phyloP scores from a whole-genome alignment of 2,329 filamentous ascomycete species.

The Elsinoe arachidis region DNA sequence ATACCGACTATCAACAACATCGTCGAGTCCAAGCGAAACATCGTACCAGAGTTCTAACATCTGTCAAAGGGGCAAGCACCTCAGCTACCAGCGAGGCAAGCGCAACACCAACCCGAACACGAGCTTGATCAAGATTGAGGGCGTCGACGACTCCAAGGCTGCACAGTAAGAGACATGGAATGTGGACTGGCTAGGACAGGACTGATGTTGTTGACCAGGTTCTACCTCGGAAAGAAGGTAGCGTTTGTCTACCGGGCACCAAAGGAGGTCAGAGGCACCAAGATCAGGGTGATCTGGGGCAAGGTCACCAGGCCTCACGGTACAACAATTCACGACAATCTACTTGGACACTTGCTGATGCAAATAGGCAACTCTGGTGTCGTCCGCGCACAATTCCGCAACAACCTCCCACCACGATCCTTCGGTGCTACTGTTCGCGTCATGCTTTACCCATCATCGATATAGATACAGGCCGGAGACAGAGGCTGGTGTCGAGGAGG shows the following conservation, averaged over 20 bases:
- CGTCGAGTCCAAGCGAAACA: not conserved
- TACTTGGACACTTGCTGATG: not conserved
- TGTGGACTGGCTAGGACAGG: not conserved
- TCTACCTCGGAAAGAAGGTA: conserved; percentile 98
- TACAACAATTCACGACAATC: conserved; percentile 36
- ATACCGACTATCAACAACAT: not conserved
- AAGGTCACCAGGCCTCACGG: conserved; percentile 94
- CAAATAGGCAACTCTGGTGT: conserved; percentile 84
- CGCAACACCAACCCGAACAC: conserved; percentile 74
- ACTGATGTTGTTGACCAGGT: conserved; percentile 37
- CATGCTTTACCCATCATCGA: conserved; percentile 35
- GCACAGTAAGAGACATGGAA: conserved; percentile 55
- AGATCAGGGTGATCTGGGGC: conserved; percentile 98
- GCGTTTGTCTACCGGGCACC: conserved; percentile 97
- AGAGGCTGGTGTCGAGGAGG: not conserved
- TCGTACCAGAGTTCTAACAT: conserved; percentile 15
- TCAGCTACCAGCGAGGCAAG: conserved; percentile 95
- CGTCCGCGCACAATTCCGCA: conserved; percentile 93
- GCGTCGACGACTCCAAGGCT: conserved; percentile 81
- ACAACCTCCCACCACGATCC: conserved; percentile 90
- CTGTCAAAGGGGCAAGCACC: conserved; percentile 74
- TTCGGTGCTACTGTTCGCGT: conserved; percentile 58
- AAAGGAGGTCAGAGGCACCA: conserved; percentile 91
- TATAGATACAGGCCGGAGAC: conserved; percentile 22
- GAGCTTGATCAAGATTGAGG: conserved; percentile 95